Evolutionary conservation across 2,329 filamentous ascomycete species (phyloP), one percentile per base, ranked within the genome.

Genomic region (Epichloe gansuensis): DNA sequence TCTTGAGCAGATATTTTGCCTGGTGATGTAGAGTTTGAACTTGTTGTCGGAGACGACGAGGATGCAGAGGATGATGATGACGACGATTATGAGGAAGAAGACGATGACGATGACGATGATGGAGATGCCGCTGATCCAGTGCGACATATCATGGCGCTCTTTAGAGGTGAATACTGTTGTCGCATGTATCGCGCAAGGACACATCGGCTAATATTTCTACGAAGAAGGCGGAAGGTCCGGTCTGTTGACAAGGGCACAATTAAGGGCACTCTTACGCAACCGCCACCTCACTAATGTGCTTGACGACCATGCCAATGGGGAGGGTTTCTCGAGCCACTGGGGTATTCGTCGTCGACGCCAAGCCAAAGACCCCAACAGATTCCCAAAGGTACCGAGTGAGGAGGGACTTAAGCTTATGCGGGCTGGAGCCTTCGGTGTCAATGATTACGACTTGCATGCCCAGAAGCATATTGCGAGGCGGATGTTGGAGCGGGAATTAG

Each of bases 311-410:
- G 65, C 69, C 2, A 69, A 71, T 11, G 64, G 71, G 3, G 61
- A 64, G 2, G 63, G 64, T 4, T 58, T 64, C 31, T 47, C 62
- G 9, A 52, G 69, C 47, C 67, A 73, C 48, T 71, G 73, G 59
- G 68, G 74, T 41, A 65, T 73, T 36, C 68, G 75, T 46, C 72
- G 76, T 50, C 64, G 68, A 21, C 62, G 63, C 11, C 57, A 57
- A 1, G 60, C 60, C 8, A 71, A 67, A n/a, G 76, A 81, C 53
- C 74, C 74, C 2, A 67, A 81, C 55, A 71, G 79, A 44, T 90
- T 90, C 54, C 88, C 90, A n/a, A 86, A 86, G 59, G 81, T 95
- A 0, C 91, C 91, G 0, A 95, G 84, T 60, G 81, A 86, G 11
- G 76, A 81, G 55, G 91, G 93, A 7, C 74, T 68, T 47, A 80